Evolutionary conservation across 1,284 basidiomycete species (phyloP), one percentile per base, ranked within the genome.

Genomic region (Cryptococcus floricola): DNA sequence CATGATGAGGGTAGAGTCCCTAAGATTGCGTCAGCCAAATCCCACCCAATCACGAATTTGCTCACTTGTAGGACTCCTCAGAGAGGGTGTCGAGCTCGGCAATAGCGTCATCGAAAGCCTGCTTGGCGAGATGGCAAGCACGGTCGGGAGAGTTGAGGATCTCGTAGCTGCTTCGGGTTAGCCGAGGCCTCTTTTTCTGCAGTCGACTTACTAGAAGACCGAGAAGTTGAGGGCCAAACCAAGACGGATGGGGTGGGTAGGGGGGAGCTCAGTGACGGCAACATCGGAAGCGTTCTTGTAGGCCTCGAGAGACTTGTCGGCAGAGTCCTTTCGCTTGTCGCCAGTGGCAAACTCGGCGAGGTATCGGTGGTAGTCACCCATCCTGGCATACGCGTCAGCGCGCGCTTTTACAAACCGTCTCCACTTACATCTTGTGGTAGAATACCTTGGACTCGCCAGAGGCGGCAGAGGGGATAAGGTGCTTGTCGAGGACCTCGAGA

Each of bases 321-420:
- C 92, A 71, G 89, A 91, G 76, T 92, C 91, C 84, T 96, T 95
- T 80, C 95, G 89, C 86, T 95, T 95, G 81, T 98, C 93, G 72
- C 95, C 95, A 55, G 92, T 94, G 59, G 96, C 95, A 75, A 98
- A 98, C 82, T 98, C 95, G 73, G 96, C 95, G 68, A 98, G 91
- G 83, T 98, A 98, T 73, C 95, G 94, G 85, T 98, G 95, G 83
- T 98, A 98, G 81, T 98, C 96, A 79, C 96, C 95, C 96, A 95
- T 98, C 92, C 93, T 96, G 68, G 10, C 48, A 49, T 18, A 28
- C 38, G 18, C 48, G 55, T 48, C 45, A 50, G 44, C 56, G 6
- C 25, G 23, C 2, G 23, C 43, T 16, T 39, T n/a, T 47, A 38
- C 37, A 37, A 42, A 28, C 7, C 12, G 41, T 14, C 39, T 38